Evolutionary conservation across 2,329 filamentous ascomycete species (phyloP), one percentile per base, ranked within the genome.

Genomic region (Elsinoe ampelina): DNA sequence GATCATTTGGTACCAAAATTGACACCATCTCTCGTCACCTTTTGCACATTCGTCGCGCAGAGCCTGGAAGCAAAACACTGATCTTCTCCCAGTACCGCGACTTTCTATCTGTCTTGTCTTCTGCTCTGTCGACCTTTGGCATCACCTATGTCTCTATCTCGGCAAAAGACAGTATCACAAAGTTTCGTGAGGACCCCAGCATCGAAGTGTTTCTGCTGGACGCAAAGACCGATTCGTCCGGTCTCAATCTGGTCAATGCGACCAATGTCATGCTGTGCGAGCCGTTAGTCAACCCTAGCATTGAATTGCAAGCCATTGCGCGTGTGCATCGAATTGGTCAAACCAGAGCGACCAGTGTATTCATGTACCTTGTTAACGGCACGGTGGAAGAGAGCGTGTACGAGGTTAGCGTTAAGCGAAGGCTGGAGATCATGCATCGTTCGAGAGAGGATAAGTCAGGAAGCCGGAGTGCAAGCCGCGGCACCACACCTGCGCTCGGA

Each of bases 301-400:
- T 98, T 13, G 93, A 97, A 70, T 78, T 97, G 8, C 93, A 98
- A 70, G 92, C 91, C 12, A 95, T 97, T 65, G 91, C 92, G 0
- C 86, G 93, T 57, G 91, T 98, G 1, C 90, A 98, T 68, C 83
- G 93, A 35, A 98, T 98, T 61, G 93, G 93, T 0, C 93, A 97
- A 71, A 79, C 85, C 61, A 83, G 87, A 54, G 80, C 87, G 62
- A 98, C 93, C 0, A 95, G 89, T 0, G 90, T 97, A 1, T 97
- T 91, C 87, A 86, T 96, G 70, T 97, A 97, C 68, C 79, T 97
- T 2, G 81, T 96, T n/a, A 83, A 86, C 13, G 88, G 87, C 54
- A 95, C 92, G 0, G 89, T 97, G 0, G 93, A 98, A 67, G 86
- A 95, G 72, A 86, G 86, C 1, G 95, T 97, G 60, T 90, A 97